Conservation (phyloP, 768 basidiomycete species). For the Suillus hirtellus region DNA sequence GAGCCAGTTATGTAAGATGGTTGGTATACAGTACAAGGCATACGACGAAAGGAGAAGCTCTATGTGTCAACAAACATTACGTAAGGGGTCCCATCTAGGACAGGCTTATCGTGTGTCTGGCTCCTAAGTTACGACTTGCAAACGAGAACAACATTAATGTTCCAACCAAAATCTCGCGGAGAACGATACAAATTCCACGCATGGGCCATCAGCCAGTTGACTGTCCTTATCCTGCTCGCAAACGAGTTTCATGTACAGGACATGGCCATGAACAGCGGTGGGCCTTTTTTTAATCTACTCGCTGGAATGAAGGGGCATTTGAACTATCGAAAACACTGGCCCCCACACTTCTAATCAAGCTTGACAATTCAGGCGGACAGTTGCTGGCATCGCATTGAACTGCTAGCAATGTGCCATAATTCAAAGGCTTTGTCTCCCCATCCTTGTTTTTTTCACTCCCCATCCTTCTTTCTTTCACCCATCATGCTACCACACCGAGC, state of each 20-base stretch:
- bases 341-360: background rate
- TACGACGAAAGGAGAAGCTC: too few species aligned
- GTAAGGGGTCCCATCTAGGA: too few species aligned
- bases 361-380: too few species aligned
- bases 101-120: too few species aligned
- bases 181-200: too few species aligned
- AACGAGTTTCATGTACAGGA: background rate
- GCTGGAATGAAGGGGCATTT: background rate
- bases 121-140: too few species aligned
- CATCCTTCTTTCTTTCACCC: conserved; percentile 11
- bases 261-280: background rate
- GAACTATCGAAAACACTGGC: background rate
- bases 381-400: background rate
- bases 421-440: background rate
- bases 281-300: background rate
- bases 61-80: too few species aligned
- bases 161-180: too few species aligned
- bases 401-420: conserved; percentile 8
- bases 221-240: background rate
- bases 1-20: too few species aligned
- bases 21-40: too few species aligned
- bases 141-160: too few species aligned
- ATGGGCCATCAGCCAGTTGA: too few species aligned
- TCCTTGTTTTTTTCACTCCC: conserved; percentile 3
- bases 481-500: conserved; percentile 10